phyloP scores from a whole-genome alignment of 176 grass and related monocot species.

The Pontederia crassipes region DNA sequence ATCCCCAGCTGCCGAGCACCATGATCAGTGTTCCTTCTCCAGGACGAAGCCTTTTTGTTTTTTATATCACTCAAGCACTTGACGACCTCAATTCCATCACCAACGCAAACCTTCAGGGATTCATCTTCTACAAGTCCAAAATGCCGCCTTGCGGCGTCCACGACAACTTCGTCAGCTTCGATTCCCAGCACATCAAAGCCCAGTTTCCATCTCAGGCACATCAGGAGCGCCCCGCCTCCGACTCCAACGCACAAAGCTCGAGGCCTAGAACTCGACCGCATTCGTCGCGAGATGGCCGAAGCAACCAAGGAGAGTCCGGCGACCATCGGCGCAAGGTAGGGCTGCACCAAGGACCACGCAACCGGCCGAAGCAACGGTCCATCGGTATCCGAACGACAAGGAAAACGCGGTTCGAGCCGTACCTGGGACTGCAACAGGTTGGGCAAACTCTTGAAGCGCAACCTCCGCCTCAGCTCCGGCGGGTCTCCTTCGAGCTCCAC shows the following conservation, averaged over 20 bases:
- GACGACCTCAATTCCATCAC: conserved; percentile 58
- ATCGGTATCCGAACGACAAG: conserved; percentile 8
- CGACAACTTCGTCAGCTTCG: conserved; percentile 48
- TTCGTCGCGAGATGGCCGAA: conserved; percentile 15
- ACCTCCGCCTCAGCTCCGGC: conserved; percentile 31
- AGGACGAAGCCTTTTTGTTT: background rate
- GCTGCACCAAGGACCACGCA: conserved; percentile 35
- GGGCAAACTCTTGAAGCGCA: conserved; percentile 85
- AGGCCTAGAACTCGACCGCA: conserved; percentile 26
- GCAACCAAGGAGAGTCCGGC: conserved; percentile 40
- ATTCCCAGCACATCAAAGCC: conserved; percentile 51
- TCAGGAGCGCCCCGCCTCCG: conserved; percentile 69
- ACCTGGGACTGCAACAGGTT: conserved; percentile 85
- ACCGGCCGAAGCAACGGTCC: conserved; percentile 23
- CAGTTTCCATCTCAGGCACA: conserved; percentile 41
- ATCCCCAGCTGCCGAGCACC: background rate
- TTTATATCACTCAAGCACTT: conserved; percentile 17
- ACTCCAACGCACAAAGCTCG: conserved; percentile 62
- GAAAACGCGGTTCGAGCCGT: conserved; percentile 17
- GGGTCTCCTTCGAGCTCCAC: conserved; percentile 29
- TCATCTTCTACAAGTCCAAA: conserved; percentile 76
- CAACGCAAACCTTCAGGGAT: conserved; percentile 33
- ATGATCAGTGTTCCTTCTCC: background rate
- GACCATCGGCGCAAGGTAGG: conserved; percentile 73
- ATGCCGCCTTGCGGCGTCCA: conserved; percentile 48